Evolutionary conservation across 805 yeast genomes (phyloP).

Genomic region (Komagataella kurtzmanii): DNA sequence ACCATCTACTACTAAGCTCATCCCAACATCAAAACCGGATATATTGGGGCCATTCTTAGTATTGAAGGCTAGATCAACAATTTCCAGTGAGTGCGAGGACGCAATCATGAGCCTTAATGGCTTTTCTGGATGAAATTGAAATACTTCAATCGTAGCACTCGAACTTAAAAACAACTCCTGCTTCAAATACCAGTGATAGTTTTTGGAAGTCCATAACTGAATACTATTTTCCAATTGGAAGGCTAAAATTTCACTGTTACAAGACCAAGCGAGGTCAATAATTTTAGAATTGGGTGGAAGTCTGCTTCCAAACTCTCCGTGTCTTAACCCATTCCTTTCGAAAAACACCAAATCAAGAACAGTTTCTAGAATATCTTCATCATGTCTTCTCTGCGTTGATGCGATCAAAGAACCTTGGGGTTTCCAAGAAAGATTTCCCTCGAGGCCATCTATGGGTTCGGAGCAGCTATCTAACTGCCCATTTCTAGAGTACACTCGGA

Average conservation of each 20-base stretch:
- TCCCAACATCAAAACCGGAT: conserved; percentile 63
- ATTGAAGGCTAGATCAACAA: conserved; percentile 54
- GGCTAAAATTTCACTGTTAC: conserved; percentile 67
- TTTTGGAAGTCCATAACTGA: conserved; percentile 85
- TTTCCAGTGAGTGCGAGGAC: conserved; percentile 34
- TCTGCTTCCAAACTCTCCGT: conserved; percentile 70
- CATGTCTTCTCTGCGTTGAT: conserved; percentile 54
- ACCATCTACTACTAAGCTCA: conserved; percentile 76
- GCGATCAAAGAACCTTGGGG: conserved; percentile 87
- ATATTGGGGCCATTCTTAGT: conserved; percentile 56
- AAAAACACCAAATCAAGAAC: conserved; percentile 56
- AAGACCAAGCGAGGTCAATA: conserved; percentile 59
- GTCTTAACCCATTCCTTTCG: conserved; percentile 87
- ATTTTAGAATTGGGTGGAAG: conserved; percentile 38
- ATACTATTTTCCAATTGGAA: conserved; percentile 46
- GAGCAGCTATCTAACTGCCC: conserved; percentile 73
- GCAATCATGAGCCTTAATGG: conserved; percentile 65
- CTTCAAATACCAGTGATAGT: conserved; percentile 92
- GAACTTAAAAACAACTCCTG: conserved; percentile 42
- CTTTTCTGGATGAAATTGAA: conserved; percentile 84
- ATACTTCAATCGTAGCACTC: conserved; percentile 23
- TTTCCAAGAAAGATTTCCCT: conserved; percentile 68
- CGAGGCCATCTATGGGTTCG: conserved; percentile 80
- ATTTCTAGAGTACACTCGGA: conserved; percentile 71
- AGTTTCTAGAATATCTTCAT: conserved; percentile 33